Evolutionary conservation across 371 early-diverging fungal genomes (phyloP), one percentile per base, ranked within the genome.

Genomic region (Syncephalastrum sp.): DNA sequence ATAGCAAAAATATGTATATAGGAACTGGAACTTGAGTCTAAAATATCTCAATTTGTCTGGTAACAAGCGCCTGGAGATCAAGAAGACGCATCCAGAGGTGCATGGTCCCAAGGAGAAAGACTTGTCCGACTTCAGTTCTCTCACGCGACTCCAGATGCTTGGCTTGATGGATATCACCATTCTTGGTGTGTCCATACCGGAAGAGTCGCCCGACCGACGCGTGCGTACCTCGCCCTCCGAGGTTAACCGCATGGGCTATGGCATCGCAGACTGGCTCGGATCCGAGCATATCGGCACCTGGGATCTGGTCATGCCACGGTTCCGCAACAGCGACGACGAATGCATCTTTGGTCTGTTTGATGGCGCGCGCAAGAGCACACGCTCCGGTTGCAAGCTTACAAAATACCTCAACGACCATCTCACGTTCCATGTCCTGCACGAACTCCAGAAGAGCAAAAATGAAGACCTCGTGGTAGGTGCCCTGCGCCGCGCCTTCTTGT

Each of bases 11-110:
- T 45, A 27, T 21, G 21, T 21, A 21, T 21, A 21, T 55, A 83
- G 81, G 86, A 94, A 93, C 66, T 94, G 92, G 93, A 96, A 96
- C 66, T 63, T 89, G 50, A 88, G 89, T 5, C 80, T 96, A 27
- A 86, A 86, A 60, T 94, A 92, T 54, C 81, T 96, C n/a, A 95
- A 96, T 67, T 70, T 96, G 49, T 94, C 95, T 0, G 92, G 94
- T 46, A 96, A 96, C 69, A 89, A 88, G 62, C 81, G 93, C 43
- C 69, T 96, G n/a, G 93, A 95, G 65, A 93, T 96, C 67, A 65
- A 75, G 54, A 83, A 82, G 53, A 84, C 79, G 21, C 83, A 75
- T 38, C 69, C 69, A 2, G 71, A 68, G 5, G 46, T 44, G 3
- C 50, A 57, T 41, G 61, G 64, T n/a, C 67, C 63, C 15, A 66